A percentile compares a stretch with the other conserved stretches of the same genome.
These are phyloP conservation scores for Gaeumannomyces tritici DNA, from an alignment of 2,329 filamentous ascomycete species.

Conservation along the genomic window DNA sequence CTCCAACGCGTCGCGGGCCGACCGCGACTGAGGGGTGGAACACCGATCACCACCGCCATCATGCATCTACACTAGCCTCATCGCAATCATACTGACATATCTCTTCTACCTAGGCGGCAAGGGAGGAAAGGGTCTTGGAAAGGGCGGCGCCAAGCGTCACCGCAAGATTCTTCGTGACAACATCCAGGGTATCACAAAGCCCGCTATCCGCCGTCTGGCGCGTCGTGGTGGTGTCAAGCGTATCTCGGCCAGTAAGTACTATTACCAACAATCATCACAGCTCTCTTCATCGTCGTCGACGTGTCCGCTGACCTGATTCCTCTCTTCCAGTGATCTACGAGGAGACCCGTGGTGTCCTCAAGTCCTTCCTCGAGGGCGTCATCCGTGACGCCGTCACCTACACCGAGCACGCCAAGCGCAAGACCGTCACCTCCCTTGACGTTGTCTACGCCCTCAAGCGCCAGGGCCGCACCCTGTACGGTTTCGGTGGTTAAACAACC, in stretches of 20 bases:
- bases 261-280: neutral
- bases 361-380: conserved; percentile 69
- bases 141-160: conserved; percentile 97
- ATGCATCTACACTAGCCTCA: neutral
- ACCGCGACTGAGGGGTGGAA: conserved; percentile 7
- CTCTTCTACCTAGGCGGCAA: conserved; percentile 60
- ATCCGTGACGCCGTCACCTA: conserved; percentile 71
- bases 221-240: conserved; percentile 99
- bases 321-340: conserved; percentile 58
- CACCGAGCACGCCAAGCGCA: conserved; percentile 73
- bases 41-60: conserved; percentile 1
- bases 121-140: conserved; percentile 95
- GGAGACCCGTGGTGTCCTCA: conserved; percentile 68
- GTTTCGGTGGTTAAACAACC: conserved; percentile 69
- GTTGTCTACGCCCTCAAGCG: conserved; percentile 61
- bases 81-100: conserved; percentile 8
- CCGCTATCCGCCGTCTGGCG: conserved; percentile 94
- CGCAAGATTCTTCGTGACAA: conserved; percentile 99
- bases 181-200: conserved; percentile 99
- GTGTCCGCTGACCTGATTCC: neutral
- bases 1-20: conserved; percentile 19
- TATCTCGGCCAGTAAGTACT: conserved; percentile 80
- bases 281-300: neutral
- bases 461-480: conserved; percentile 71
- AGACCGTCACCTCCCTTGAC: conserved; percentile 64